Conservation (phyloP, 768 basidiomycete genomes). For the Nidula microcarpa region DNA sequence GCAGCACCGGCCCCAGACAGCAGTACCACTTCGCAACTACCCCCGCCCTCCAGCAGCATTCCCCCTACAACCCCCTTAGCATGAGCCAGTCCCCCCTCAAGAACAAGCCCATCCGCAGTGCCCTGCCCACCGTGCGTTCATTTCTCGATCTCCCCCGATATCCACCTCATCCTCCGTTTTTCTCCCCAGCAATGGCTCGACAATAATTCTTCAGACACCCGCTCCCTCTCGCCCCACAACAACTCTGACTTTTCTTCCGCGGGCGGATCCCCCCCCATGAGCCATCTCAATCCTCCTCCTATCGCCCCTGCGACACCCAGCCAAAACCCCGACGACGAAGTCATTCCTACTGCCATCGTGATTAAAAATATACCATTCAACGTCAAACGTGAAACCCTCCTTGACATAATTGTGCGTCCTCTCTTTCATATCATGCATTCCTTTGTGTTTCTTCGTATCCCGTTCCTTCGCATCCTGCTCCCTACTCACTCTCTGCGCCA, state of each 20-base stretch:
- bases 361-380: constrained; percentile 99
- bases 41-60: constrained; percentile 49
- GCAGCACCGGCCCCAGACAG: constrained; percentile 47
- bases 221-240: constrained; percentile 81
- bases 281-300: constrained; percentile 40
- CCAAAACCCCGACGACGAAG: constrained; percentile 72
- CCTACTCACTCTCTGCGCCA: constrained; percentile 10
- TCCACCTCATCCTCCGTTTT: constrained; percentile 13
- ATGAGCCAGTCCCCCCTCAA: constrained; percentile 69
- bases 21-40: constrained; percentile 73
- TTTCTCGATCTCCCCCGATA: constrained; percentile 15
- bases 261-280: constrained; percentile 74
- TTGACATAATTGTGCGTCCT: constrained; percentile 87
- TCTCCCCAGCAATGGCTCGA: constrained; percentile 81
- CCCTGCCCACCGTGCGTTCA: constrained; percentile 67
- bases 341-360: constrained; percentile 98
- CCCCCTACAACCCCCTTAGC: constrained; percentile 51
- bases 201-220: constrained; percentile 63
- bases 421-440: constrained; percentile 12
- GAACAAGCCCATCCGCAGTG: constrained; percentile 67
- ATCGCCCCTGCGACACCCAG: constrained; percentile 47
- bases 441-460: constrained; percentile 53
- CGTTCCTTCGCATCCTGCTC: constrained; percentile 4
- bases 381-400: constrained; percentile 92
- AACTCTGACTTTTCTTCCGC: constrained; percentile 88